Percentiles rank a stretch among this genome's conserved stretches.
These are phyloP conservation scores for Lactifluus subvellereus DNA, from an alignment of 768 basidiomycete species.

Conservation along the genomic window DNA sequence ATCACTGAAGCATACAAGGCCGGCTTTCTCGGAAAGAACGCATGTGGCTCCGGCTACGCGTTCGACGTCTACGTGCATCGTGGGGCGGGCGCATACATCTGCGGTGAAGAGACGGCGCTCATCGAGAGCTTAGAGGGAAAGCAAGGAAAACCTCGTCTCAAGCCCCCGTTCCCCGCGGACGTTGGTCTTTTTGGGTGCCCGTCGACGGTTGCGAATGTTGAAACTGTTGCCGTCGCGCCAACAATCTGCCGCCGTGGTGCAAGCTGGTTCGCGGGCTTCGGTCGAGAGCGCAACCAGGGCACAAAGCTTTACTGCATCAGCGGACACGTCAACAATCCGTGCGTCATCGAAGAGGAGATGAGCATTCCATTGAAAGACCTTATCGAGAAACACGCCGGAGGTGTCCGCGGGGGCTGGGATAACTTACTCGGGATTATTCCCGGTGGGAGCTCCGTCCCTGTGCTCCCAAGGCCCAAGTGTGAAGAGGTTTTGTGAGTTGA, in stretches of 20 bases:
- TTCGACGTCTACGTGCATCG: conserved; percentile 99
- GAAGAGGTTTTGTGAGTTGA: conserved; percentile 77
- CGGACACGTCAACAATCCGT: conserved; percentile 97
- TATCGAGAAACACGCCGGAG: conserved; percentile 95
- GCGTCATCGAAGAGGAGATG: conserved; percentile 99
- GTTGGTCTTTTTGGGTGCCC: conserved; percentile 98
- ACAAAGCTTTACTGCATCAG: conserved; percentile 97
- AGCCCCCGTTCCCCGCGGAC: conserved; percentile 98
- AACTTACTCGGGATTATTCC: conserved; percentile 96
- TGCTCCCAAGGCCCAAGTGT: conserved; percentile 78
- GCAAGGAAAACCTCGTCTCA: conserved; percentile 95
- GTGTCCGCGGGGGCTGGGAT: conserved; percentile 92
- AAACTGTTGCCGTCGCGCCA: conserved; percentile 96
- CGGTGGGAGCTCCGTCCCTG: conserved; percentile 91
- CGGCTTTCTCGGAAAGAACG: conserved; percentile 83
- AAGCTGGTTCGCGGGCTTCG: conserved; percentile 89
- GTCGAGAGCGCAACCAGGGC: conserved; percentile 86
- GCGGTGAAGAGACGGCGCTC: conserved; percentile 96
- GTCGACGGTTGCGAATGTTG: conserved; percentile 96
- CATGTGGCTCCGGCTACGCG: conserved; percentile 87
- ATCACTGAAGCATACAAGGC: conserved; percentile 92
- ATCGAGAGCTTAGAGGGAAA: conserved; percentile 98
- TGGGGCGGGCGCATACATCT: conserved; percentile 97
- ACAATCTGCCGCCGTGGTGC: conserved; percentile 90
- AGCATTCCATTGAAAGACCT: conserved; percentile 91